Conservation (phyloP, 768 basidiomycete genomes). For the Auricularia cornea region DNA sequence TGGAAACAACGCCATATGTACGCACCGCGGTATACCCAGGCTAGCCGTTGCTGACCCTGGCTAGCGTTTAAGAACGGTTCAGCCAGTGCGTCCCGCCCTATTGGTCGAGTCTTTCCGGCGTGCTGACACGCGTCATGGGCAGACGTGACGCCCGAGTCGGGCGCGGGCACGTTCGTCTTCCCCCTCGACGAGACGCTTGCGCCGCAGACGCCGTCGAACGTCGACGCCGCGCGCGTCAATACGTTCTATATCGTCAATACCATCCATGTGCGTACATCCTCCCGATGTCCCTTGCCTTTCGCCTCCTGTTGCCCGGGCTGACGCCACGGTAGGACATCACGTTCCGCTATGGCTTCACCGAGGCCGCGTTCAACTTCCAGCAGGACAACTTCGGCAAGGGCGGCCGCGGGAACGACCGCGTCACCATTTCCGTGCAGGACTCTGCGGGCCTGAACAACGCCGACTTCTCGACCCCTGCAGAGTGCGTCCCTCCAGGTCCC, state of each 20-base stretch:
- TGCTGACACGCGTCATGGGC: neutral
- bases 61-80: neutral
- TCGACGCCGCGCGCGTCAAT: slow-evolving; percentile 37
- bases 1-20: neutral
- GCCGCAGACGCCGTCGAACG: slow-evolving; percentile 37
- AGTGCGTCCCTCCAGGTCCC: neutral
- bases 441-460: slow-evolving; percentile 33
- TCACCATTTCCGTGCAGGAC: slow-evolving; percentile 45
- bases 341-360: slow-evolving; percentile 55
- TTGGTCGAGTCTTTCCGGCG: neutral
- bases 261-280: slow-evolving; percentile 32
- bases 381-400: slow-evolving; percentile 32
- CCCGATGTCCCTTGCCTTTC: no score
- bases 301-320: no score
- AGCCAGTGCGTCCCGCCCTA: neutral
- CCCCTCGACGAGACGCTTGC: slow-evolving; percentile 25
- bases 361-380: slow-evolving; percentile 54
- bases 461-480: neutral
- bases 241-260: slow-evolving; percentile 57
- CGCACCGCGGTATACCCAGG: neutral
- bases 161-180: slow-evolving; percentile 32
- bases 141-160: slow-evolving; percentile 30
- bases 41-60: neutral
- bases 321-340: slow-evolving; percentile 25
- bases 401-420: slow-evolving; percentile 42